Percentiles rank a stretch among this genome's conserved stretches.
These are phyloP conservation scores for Claviceps humidiphila DNA, from an alignment of 2,329 filamentous ascomycete species.

Conservation along the genomic window DNA sequence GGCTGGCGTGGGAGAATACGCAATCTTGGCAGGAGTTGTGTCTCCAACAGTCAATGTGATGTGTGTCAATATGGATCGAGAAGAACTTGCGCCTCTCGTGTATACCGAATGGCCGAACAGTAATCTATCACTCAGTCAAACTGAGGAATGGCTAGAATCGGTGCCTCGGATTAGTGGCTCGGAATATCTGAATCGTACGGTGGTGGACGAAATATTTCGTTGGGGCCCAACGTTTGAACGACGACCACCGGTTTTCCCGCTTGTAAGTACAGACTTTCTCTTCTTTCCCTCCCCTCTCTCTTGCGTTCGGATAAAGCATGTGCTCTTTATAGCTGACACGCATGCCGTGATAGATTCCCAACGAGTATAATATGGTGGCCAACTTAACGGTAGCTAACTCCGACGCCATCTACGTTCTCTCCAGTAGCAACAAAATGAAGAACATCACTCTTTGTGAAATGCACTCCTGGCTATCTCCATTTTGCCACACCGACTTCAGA, in stretches of 20 bases:
- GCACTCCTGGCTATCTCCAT: slow-evolving; percentile 46
- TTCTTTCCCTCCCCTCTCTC: not conserved
- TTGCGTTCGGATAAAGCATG: not conserved
- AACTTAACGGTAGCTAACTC: slow-evolving; percentile 31
- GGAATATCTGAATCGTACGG: slow-evolving; percentile 40
- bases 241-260: slow-evolving; percentile 33
- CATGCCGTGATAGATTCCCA: slow-evolving; percentile 31
- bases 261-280: not conserved
- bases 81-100: slow-evolving; percentile 50
- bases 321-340: not conserved
- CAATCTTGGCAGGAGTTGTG: slow-evolving; percentile 52
- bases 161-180: slow-evolving; percentile 19
- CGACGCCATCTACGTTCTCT: slow-evolving; percentile 54
- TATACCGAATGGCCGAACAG: slow-evolving; percentile 46
- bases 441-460: slow-evolving; percentile 58
- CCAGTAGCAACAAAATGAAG: slow-evolving; percentile 25
- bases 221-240: slow-evolving; percentile 44
- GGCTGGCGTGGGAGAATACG: slow-evolving; percentile 55
- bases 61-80: slow-evolving; percentile 50
- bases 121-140: slow-evolving; percentile 19
- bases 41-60: slow-evolving; percentile 60
- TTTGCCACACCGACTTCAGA: slow-evolving; percentile 52
- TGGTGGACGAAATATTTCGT: slow-evolving; percentile 56
- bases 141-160: slow-evolving; percentile 23
- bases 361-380: slow-evolving; percentile 51